phyloP scores from a whole-genome alignment of 352 stramenopile species.

The Phytophthora pluvialis region DNA sequence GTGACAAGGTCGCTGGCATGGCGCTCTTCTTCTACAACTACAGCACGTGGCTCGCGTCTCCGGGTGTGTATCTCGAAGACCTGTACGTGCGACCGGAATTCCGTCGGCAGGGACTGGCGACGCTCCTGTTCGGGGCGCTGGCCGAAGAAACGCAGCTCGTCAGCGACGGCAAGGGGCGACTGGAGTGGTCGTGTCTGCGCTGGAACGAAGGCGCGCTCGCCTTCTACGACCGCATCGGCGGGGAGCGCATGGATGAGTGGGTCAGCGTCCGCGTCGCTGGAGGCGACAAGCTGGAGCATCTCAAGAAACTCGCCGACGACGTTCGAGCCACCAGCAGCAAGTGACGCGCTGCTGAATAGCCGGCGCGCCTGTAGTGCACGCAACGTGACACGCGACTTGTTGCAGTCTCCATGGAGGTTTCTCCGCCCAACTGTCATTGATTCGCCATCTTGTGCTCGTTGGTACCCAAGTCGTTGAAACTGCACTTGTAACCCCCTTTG shows the following conservation, averaged over 20 bases:
- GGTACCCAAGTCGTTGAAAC: no score
- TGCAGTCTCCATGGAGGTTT: background rate
- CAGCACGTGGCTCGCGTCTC: slow-evolving; percentile 36
- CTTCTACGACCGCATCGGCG: slow-evolving; percentile 30
- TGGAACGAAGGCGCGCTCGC: slow-evolving; percentile 36
- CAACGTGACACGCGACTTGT: background rate
- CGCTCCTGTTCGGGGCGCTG: slow-evolving; percentile 28
- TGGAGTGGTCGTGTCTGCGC: slow-evolving; percentile 37
- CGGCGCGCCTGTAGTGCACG: no score
- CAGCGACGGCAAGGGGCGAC: slow-evolving; percentile 26
- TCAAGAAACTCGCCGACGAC: slow-evolving; percentile 29
- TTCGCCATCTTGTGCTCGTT: no score
- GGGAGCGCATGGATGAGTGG: slow-evolving; percentile 34
- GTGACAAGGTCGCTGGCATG: slow-evolving; percentile 31
- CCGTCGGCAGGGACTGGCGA: slow-evolving; percentile 28
- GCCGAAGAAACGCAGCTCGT: slow-evolving; percentile 34
- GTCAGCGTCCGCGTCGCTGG: slow-evolving; percentile 34
- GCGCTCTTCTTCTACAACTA: slow-evolving; percentile 43
- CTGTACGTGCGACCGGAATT: slow-evolving; percentile 34
- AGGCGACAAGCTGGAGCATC: slow-evolving; percentile 25
- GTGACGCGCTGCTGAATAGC: background rate
- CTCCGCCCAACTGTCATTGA: no score
- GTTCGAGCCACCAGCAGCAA: slow-evolving; percentile 17
- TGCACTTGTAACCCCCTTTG: no score
- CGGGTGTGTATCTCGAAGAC: slow-evolving; percentile 32